Evolutionary conservation across 306 rosid species (phyloP), one percentile per base, ranked within the genome.

Genomic region (Albizia julibrissin): DNA sequence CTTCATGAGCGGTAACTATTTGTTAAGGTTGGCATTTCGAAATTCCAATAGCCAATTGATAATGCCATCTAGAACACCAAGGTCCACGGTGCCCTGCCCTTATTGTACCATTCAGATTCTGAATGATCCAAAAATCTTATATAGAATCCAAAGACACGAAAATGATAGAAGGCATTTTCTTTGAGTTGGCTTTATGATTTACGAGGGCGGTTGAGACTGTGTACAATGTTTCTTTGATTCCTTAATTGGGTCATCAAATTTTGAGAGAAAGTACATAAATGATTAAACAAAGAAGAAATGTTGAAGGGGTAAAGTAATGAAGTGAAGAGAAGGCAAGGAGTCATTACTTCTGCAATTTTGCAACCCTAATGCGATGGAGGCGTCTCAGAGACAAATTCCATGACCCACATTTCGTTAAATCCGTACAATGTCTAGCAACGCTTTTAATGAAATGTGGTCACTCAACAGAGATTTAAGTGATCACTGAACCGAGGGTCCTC

Each of bases 1-100:
- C 79, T 84, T 85, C 29, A 77, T 73, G 67, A 87, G 89, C 73
- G 84, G 87, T n/a, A 87, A 87, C 69, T 80, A 83, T 50, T 87
- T 87, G 37, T 83, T 87, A 2, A 83, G 87, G 34, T 80, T 84
- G 78, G 87, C 83, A 1, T 14, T 19, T 77, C 87, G 82, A 0
- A 83, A 80, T 22, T 80, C 87, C 82, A 87, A 84, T 33, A 84
- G 21, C 79, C 87, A 79, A 61, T 61, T 87, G 72, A 87, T 87
- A 42, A 84, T 80, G 40, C 73, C 84, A 80, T 87, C 85, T 44
- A 87, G 81, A 84, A 81, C 47, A 61, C 69, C 64, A 40, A 68
- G 78, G 72, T 87, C 89, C 89, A 80, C 84, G 21, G 46, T 10
- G 13, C 76, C 39, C 75, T 46, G 77, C 77, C 64, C 77, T 49